These are phyloP conservation scores for Pythium insidiosum DNA, from an alignment of 352 stramenopile species.

Conservation along the genomic window DNA sequence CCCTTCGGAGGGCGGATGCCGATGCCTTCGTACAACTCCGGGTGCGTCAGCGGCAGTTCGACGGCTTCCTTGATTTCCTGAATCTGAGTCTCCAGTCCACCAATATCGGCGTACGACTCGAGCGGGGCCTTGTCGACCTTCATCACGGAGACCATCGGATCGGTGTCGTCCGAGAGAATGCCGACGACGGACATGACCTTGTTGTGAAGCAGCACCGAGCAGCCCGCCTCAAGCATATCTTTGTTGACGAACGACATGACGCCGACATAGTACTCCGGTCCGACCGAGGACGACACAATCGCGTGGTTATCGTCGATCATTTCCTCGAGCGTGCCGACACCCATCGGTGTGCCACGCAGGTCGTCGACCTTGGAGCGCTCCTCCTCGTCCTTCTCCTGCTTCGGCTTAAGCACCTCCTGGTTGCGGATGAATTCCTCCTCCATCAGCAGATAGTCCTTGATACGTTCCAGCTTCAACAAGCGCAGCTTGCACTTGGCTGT, in stretches of 20 bases:
- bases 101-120: slow-evolving; percentile 99
- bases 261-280: slow-evolving; percentile 99
- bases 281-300: slow-evolving; percentile 97
- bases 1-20: slow-evolving; percentile 98
- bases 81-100: slow-evolving; percentile 98
- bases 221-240: slow-evolving; percentile 98
- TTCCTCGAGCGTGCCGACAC: slow-evolving; percentile 98
- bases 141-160: slow-evolving; percentile 99
- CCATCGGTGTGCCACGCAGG: slow-evolving; percentile 96
- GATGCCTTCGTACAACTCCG: slow-evolving; percentile 99
- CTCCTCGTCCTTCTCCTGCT: slow-evolving; percentile 99
- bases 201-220: slow-evolving; percentile 98
- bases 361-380: slow-evolving; percentile 99
- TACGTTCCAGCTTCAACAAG: slow-evolving; percentile 98
- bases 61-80: slow-evolving; percentile 94
- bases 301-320: slow-evolving; percentile 99
- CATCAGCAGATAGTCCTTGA: slow-evolving; percentile 99
- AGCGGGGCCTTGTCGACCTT: slow-evolving; percentile 99
- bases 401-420: slow-evolving; percentile 99
- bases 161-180: slow-evolving; percentile 97
- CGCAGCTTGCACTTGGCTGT: slow-evolving; percentile 99
- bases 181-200: slow-evolving; percentile 99
- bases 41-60: slow-evolving; percentile 97
- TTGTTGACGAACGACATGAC: slow-evolving; percentile 99
- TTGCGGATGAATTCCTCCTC: slow-evolving; percentile 99